These are phyloP conservation scores for Mycena galericulata DNA, from an alignment of 768 basidiomycete species.

Conservation along the genomic window DNA sequence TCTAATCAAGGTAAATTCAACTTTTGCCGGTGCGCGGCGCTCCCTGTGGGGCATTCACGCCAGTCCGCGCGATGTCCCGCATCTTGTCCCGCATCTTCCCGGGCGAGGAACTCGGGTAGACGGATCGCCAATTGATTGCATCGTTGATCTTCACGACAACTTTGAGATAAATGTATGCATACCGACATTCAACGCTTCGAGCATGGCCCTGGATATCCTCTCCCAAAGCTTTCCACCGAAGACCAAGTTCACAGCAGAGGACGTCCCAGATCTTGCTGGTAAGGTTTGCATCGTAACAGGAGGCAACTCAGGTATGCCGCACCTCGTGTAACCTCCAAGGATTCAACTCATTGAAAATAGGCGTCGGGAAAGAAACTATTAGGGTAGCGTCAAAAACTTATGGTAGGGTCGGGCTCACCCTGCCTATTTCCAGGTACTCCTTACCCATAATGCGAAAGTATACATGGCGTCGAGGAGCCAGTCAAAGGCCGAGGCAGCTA, in stretches of 20 bases:
- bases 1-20: no score
- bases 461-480: conserved; percentile 54
- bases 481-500: conserved; percentile 48
- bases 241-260: conserved; percentile 26
- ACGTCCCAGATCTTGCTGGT: conserved; percentile 36
- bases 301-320: conserved; percentile 37
- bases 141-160: no score
- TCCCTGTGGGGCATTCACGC: no score
- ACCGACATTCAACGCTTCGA: no score
- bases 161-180: not conserved
- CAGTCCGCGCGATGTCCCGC: no score
- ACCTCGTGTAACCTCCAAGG: no score
- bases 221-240: conserved; percentile 32
- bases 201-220: conserved; percentile 27
- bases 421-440: conserved; percentile 38
- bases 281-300: conserved; percentile 38
- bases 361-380: conserved; percentile 37
- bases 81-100: no score
- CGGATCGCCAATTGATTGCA: no score
- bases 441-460: conserved; percentile 52
- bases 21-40: no score
- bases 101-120: no score
- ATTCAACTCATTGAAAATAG: not conserved
- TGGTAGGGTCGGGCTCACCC: not conserved
- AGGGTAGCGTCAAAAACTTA: not conserved